Percentiles rank a stretch among this genome's conserved stretches.
phyloP scores from a whole-genome alignment of 305 asterid genomes.

The Euphrasia arctica region DNA sequence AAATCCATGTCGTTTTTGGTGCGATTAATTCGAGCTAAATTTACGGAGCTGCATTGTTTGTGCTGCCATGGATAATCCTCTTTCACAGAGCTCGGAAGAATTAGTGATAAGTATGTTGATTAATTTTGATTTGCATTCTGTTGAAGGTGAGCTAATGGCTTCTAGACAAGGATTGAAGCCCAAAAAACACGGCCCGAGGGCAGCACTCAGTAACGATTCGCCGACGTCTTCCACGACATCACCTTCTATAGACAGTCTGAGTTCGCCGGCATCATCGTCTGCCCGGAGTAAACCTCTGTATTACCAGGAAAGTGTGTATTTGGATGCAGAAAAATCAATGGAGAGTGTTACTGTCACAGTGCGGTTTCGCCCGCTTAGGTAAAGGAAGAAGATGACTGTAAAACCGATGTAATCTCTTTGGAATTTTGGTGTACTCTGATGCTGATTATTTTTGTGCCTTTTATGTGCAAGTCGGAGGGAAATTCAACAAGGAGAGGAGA shows the following conservation, averaged over 20 bases:
- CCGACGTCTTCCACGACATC: slow-evolving; percentile 85
- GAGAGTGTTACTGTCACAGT: slow-evolving; percentile 96
- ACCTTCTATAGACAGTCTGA: slow-evolving; percentile 57
- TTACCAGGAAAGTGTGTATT: slow-evolving; percentile 44
- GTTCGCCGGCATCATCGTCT: slow-evolving; percentile 93
- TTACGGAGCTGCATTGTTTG: too few relatives aligned
- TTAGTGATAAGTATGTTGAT: slow-evolving; percentile 17
- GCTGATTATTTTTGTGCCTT: slow-evolving; percentile 12
- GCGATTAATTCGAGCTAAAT: too few relatives aligned
- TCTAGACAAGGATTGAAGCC: slow-evolving; percentile 55
- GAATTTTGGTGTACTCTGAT: slow-evolving; percentile 15
- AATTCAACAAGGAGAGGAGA: slow-evolving; percentile 97
- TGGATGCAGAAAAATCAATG: slow-evolving; percentile 64
- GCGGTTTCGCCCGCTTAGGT: slow-evolving; percentile 99
- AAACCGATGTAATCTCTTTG: slow-evolving; percentile 10
- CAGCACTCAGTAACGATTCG: slow-evolving; percentile 41
- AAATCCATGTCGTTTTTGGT: too few relatives aligned
- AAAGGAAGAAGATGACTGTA: slow-evolving; percentile 13
- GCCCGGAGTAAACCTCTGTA: slow-evolving; percentile 61
- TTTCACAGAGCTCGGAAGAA: too few relatives aligned
- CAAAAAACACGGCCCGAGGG: slow-evolving; percentile 45
- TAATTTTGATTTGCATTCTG: slow-evolving; percentile 15
- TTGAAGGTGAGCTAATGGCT: slow-evolving; percentile 46
- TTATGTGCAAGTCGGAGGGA: slow-evolving; percentile 73
- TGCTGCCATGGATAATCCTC: too few relatives aligned